A percentile compares a stretch with the other conserved stretches of the same genome.
Conservation (phyloP, 1,284 basidiomycete species). For the Ustilago bromivora region DNA sequence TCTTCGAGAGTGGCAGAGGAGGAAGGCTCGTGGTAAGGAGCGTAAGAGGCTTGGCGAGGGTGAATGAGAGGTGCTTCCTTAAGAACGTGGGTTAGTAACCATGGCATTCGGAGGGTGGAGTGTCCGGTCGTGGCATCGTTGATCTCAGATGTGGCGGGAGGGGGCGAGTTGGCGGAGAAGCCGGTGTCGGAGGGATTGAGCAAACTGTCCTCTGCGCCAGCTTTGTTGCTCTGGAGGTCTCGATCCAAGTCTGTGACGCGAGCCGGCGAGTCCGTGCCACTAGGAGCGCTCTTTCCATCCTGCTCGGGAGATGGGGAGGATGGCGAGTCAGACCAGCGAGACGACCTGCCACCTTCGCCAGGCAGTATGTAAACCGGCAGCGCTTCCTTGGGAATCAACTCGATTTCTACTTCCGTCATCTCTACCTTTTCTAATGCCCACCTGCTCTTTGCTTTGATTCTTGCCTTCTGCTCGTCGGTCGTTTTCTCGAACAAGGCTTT, state of each 20-base stretch:
- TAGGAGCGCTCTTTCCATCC: not conserved
- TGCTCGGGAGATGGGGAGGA: not conserved
- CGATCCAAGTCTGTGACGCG: conserved; percentile 27
- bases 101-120: conserved; percentile 38
- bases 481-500: conserved; percentile 50
- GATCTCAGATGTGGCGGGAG: conserved; percentile 3
- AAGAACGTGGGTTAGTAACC: conserved; percentile 63
- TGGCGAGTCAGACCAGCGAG: conserved; percentile 31
- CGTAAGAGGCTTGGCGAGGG: conserved; percentile 55
- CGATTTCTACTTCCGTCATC: conserved; percentile 44
- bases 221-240: conserved; percentile 18
- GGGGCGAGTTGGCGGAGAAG: conserved; percentile 30
- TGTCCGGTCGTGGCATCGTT: conserved; percentile 13
- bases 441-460: conserved; percentile 15
- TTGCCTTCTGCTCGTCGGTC: conserved; percentile 24
- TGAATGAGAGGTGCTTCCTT: conserved; percentile 63
- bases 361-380: conserved; percentile 51
- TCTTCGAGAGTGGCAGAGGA: conserved; percentile 17
- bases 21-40: conserved; percentile 17
- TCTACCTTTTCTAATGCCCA: conserved; percentile 40
- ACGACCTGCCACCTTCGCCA: conserved; percentile 28
- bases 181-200: conserved; percentile 40
- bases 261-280: conserved; percentile 17
- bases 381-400: conserved; percentile 53
- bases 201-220: conserved; percentile 27